Evolutionary conservation across 1,139 yeast species (phyloP).

Genomic region (Saccharomycopsis phalli): DNA sequence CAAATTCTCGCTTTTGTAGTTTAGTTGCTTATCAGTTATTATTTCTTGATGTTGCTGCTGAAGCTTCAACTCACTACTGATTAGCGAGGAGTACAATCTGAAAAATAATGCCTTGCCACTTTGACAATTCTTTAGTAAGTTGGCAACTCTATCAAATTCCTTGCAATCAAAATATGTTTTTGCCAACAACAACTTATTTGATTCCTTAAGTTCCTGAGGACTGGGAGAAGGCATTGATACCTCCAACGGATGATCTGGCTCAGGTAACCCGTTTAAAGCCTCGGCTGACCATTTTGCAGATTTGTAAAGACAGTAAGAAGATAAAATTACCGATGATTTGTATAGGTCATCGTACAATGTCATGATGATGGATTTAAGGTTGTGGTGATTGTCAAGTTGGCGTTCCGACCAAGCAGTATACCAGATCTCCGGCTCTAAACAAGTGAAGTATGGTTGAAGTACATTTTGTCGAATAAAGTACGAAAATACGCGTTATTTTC

Average conservation of each 20-base stretch:
- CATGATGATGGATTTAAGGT: too few relatives aligned
- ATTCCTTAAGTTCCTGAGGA: slow-evolving; percentile 28
- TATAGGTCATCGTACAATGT: too few relatives aligned
- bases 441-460: not conserved
- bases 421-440: too few relatives aligned
- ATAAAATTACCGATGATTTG: too few relatives aligned
- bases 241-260: slow-evolving; percentile 13
- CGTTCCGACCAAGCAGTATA: too few relatives aligned
- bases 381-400: too few relatives aligned
- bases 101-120: slow-evolving; percentile 56
- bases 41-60: slow-evolving; percentile 70
- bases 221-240: too few relatives aligned
- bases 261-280: slow-evolving; percentile 48
- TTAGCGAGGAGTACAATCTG: slow-evolving; percentile 55
- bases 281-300: slow-evolving; percentile 77
- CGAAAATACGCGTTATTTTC: too few relatives aligned
- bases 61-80: slow-evolving; percentile 65
- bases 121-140: slow-evolving; percentile 42
- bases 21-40: slow-evolving; percentile 36
- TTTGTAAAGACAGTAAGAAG: slow-evolving; percentile 12
- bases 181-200: slow-evolving; percentile 45
- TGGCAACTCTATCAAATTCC: slow-evolving; percentile 77
- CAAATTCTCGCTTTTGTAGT: slow-evolving; percentile 28
- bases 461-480: too few relatives aligned
- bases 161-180: slow-evolving; percentile 71